Conservation (phyloP, 208 protist genomes). For the Leishmania braziliensis region DNA sequence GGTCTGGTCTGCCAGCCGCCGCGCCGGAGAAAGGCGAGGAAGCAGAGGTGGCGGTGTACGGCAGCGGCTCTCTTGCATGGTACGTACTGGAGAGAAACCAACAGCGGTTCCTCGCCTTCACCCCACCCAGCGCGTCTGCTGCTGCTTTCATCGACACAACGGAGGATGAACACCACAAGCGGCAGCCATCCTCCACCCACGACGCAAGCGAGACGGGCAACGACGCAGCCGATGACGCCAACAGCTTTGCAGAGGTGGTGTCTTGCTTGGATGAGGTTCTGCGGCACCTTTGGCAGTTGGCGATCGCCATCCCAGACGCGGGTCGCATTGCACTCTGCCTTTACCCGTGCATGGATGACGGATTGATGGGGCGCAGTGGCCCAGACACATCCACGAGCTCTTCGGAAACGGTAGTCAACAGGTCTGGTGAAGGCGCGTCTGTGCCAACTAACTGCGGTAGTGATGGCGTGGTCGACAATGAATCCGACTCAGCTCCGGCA, state of each 20-base stretch:
- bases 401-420: background rate
- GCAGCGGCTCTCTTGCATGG: conserved; percentile 74
- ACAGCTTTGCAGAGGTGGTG: background rate
- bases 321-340: conserved; percentile 7
- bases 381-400: background rate
- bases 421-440: background rate
- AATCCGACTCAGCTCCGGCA: background rate
- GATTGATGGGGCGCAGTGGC: background rate
- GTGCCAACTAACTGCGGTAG: background rate
- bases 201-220: background rate
- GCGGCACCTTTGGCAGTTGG: conserved; percentile 24
- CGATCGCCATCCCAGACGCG: conserved; percentile 15
- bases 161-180: background rate
- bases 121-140: background rate
- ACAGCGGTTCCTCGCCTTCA: conserved; percentile 22
- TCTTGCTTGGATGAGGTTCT: conserved; percentile 10
- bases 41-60: conserved; percentile 28
- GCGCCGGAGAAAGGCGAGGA: background rate
- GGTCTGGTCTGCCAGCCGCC: conserved; percentile 41
- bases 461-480: background rate
- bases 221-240: background rate
- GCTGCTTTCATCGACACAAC: background rate
- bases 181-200: background rate
- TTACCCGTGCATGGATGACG: background rate
- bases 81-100: conserved; percentile 48